Evolutionary conservation across 192 early-diverging fungal genomes (phyloP).

Genomic region (Dimargaris xerosporica): DNA sequence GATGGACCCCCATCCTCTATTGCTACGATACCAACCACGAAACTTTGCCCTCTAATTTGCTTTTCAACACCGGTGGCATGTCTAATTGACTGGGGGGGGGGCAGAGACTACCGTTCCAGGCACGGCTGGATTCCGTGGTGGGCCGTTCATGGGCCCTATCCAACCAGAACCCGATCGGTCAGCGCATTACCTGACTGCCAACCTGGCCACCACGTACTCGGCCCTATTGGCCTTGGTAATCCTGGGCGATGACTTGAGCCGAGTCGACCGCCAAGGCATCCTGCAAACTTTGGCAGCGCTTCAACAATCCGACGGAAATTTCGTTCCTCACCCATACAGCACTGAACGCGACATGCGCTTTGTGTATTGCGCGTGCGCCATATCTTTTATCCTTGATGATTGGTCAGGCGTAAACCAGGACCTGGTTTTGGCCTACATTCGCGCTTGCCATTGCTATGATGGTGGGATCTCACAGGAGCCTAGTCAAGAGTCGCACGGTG

Average conservation of each 20-base stretch:
- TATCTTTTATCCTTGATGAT: slow-evolving; percentile 72
- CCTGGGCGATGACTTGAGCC: slow-evolving; percentile 75
- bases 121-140: slow-evolving; percentile 32
- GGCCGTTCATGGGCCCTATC: slow-evolving; percentile 29
- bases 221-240: slow-evolving; percentile 63
- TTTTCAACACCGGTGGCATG: too few species aligned
- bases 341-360: slow-evolving; percentile 82
- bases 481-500: slow-evolving; percentile 77
- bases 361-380: slow-evolving; percentile 74
- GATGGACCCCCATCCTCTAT: too few species aligned
- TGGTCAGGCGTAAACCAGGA: slow-evolving; percentile 71
- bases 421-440: slow-evolving; percentile 40
- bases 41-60: too few species aligned
- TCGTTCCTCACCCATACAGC: slow-evolving; percentile 46
- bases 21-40: too few species aligned
- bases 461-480: slow-evolving; percentile 64
- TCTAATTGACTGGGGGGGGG: too few species aligned
- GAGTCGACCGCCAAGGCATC: slow-evolving; percentile 63
- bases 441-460: slow-evolving; percentile 27
- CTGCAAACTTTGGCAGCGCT: slow-evolving; percentile 30
- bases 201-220: slow-evolving; percentile 79
- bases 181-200: slow-evolving; percentile 34
- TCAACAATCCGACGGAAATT: slow-evolving; percentile 67
- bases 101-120: slow-evolving; percentile 4
- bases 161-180: slow-evolving; percentile 4